Percentiles rank a stretch among this genome's conserved stretches.
These are phyloP conservation scores for Melocanna baccifera DNA, from an alignment of 176 grass and related monocot species.

Conservation along the genomic window DNA sequence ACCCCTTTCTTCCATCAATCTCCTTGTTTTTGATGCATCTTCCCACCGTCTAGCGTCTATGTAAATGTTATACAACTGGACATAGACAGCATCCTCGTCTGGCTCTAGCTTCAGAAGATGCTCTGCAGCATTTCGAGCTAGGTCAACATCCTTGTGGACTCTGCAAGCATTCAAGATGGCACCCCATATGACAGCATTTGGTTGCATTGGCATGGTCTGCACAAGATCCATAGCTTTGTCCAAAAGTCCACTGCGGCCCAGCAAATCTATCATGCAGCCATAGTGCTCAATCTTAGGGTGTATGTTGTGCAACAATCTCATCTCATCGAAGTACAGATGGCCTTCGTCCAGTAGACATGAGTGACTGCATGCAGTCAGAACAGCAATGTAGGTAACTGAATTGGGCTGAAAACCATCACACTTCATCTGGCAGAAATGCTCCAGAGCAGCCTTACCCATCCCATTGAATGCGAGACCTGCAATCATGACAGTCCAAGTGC, in stretches of 20 bases:
- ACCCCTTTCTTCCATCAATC: constrained; percentile 59
- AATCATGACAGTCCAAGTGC: constrained; percentile 61
- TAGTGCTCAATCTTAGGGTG: constrained; percentile 63
- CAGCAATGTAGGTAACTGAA: constrained; percentile 60
- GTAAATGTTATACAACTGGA: constrained; percentile 76
- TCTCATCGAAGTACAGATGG: constrained; percentile 53
- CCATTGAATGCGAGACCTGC: constrained; percentile 62
- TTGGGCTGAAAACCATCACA: constrained; percentile 40
- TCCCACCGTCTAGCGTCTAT: constrained; percentile 49
- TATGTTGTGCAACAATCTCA: constrained; percentile 53
- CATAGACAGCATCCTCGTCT: constrained; percentile 59
- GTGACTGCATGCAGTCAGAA: constrained; percentile 72
- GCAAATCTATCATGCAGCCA: constrained; percentile 82
- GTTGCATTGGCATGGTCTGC: constrained; percentile 57
- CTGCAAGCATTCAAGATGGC: constrained; percentile 61
- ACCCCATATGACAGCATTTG: constrained; percentile 59
- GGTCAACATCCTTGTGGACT: constrained; percentile 39
- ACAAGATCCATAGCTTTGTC: constrained; percentile 66
- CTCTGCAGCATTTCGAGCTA: constrained; percentile 50
- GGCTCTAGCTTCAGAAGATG: constrained; percentile 61
- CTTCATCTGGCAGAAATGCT: constrained; percentile 67
- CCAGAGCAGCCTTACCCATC: constrained; percentile 55
- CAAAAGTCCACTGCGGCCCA: constrained; percentile 49
- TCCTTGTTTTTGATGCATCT: constrained; percentile 57
- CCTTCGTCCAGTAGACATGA: constrained; percentile 52